Evolutionary conservation across 2,329 filamentous ascomycete species (phyloP), one percentile per base, ranked within the genome.

Genomic region (Helicocarpus griseus): DNA sequence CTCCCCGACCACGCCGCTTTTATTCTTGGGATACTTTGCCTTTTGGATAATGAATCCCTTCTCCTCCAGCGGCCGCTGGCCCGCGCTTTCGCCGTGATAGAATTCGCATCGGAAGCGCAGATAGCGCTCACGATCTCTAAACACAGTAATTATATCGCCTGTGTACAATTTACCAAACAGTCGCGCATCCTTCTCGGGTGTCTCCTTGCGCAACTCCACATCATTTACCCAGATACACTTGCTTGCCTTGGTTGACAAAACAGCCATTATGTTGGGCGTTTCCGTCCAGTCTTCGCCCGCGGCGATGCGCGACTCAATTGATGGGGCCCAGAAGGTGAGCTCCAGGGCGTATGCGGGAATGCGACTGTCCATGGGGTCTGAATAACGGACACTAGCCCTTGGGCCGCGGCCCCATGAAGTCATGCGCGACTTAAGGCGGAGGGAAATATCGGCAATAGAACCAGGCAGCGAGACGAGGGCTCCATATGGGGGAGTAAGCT

Each of bases 301-400:
- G 21, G 79, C 76, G 45, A 74, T 76, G 46, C 73, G 73, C 6
- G 78, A 74, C 52, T 87, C 84, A 53, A 84, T 83, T 9, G 79
- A 80, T 0, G 82, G 77, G 51, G 80, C 82, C 77, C 85, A 89
- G 28, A 93, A 80, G 31, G 88, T 75, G 35, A 96, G 73, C 60
- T 87, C 85, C 59, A 95, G 81, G 0, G 87, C 89, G 56, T 84
- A 83, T 63, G 91, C 91, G 1, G 90, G 88, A 33, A 97, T 81
- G 14, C 83, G 83, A 2, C 75, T 77, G 57, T 96, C 88, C 22
- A 72, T 70, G 28, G 67, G 71, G 45, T 83, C 73, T 1, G 77
- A 68, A 60, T 89, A 87, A 2, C 83, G 73, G 28, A 83, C 69
- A 0, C 85, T 91, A 60, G 89, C 90, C 19, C 77, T 73, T 0